Base-by-base conservation (phyloP, 352 stramenopile species). In the Globisporangium lucens region DNA sequence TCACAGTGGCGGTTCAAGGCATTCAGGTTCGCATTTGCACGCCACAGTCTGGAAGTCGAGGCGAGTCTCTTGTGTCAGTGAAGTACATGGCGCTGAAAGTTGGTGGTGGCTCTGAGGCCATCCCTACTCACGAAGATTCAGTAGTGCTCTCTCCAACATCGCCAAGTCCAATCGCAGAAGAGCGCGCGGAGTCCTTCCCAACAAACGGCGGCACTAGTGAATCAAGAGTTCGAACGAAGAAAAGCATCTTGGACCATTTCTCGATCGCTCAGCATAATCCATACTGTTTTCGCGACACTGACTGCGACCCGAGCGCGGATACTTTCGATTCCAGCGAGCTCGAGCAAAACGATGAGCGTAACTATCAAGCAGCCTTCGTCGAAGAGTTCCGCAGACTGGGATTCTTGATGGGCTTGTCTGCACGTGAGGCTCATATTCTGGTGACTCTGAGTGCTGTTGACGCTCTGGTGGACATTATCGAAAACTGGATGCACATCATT, bases 221-320 rank as follows among this genome's bases (percentile, higher is more conserved):
- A 56, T 33, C 67, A 15, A 56, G 55, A 46, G 41, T 33, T 2
- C 56, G 56, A 41, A 55, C 75, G 49, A 89, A 87, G 57, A 88
- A 88, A 63, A 90, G 60, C 22, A 93, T 93, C 29, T 64, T 93
- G 27, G 83, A 93, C 15, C 82, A 86, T 65, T 93, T 93, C 29
- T 68, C 77, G 8, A 93, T 93, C 67, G 66, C 71, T 27, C 76
- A 91, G 38, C 73, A 90, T 58, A 91, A 93, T 69, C 85, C 85
- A n/a, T 93, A 86, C 61, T 80, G 70, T 41, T 93, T 78, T 63
- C 75, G 83, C 7, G 83, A 93, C 56, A 80, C 78, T 0, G 79
- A 89, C 9, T 66, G 71, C 7, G 65, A 71, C 7, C 12, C 58
- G 17, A 46, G 15, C 20, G 41, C 29, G 33, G 20, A 43, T 20